These are phyloP conservation scores for Rhizopus sp. DNA, from an alignment of 371 early-diverging fungal species.

Conservation along the genomic window DNA sequence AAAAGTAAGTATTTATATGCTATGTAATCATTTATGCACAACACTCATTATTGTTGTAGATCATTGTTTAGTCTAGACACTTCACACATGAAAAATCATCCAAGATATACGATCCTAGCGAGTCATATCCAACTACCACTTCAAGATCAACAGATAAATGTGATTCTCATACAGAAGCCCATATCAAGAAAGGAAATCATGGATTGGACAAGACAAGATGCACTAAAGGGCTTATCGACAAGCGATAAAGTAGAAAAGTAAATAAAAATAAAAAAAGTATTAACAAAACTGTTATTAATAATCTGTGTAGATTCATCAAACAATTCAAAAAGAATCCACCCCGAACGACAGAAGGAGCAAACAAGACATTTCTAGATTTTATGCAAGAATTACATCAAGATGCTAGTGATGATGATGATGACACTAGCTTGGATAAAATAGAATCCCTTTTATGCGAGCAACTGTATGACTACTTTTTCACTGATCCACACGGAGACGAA, in stretches of 20 bases:
- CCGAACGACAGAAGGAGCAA: slow-evolving; percentile 28
- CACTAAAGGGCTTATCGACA: slow-evolving; percentile 6
- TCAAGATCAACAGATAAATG: slow-evolving; percentile 28
- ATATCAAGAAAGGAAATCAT: slow-evolving; percentile 41
- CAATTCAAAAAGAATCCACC: slow-evolving; percentile 33
- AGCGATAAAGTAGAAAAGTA: slow-evolving; percentile 15
- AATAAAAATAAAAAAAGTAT: neutral
- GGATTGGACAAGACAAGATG: slow-evolving; percentile 28
- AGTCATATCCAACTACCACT: slow-evolving; percentile 49
- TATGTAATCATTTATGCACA: slow-evolving; percentile 8
- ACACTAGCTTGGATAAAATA: slow-evolving; percentile 37
- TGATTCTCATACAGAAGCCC: slow-evolving; percentile 49
- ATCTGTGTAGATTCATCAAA: slow-evolving; percentile 31
- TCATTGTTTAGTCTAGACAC: slow-evolving; percentile 31
- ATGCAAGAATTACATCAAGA: slow-evolving; percentile 26
- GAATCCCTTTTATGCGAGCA: slow-evolving; percentile 43
- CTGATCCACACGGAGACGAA: slow-evolving; percentile 48
- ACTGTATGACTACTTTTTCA: slow-evolving; percentile 37
- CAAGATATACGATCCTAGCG: slow-evolving; percentile 44
- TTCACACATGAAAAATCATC: slow-evolving; percentile 32
- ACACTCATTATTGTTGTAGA: slow-evolving; percentile 10
- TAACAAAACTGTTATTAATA: neutral
- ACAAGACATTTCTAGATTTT: slow-evolving; percentile 27
- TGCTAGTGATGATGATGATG: neutral
- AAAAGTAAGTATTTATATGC: neutral